phyloP scores from a whole-genome alignment of 441 rosid genomes.

The Brassica hybrid region DNA sequence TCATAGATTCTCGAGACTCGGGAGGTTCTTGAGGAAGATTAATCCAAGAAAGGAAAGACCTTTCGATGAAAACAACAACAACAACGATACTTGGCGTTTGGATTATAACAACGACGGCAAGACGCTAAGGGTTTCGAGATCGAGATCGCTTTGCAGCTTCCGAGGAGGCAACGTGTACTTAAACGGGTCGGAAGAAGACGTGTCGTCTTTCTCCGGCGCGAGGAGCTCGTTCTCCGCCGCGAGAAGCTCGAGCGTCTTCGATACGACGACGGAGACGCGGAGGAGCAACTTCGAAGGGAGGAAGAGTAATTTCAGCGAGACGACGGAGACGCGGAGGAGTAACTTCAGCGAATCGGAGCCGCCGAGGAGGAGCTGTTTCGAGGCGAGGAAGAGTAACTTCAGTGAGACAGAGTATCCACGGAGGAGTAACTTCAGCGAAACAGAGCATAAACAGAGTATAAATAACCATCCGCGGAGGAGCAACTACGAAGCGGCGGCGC shows the following conservation, averaged over 20 bases:
- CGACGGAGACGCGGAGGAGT: constrained; percentile 62
- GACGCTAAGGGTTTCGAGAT: constrained; percentile 72
- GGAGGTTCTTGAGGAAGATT: constrained; percentile 71
- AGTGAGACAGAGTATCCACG: constrained; percentile 66
- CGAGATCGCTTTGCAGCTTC: constrained; percentile 92
- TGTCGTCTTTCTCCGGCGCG: constrained; percentile 67
- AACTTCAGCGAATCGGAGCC: constrained; percentile 56
- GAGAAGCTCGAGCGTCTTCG: constrained; percentile 81
- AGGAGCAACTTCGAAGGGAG: constrained; percentile 41
- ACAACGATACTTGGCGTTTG: constrained; percentile 85
- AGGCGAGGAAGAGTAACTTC: constrained; percentile 47
- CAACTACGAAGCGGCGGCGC: constrained; percentile 20
- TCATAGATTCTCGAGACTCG: constrained; percentile 82
- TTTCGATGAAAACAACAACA: constrained; percentile 36
- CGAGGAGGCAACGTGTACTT: constrained; percentile 75
- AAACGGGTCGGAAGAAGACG: constrained; percentile 79
- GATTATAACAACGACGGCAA: constrained; percentile 51
- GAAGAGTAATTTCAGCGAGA: constrained; percentile 50
- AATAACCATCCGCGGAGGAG: constrained; percentile 48
- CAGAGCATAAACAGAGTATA: constrained; percentile 31
- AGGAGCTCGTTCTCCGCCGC: constrained; percentile 90
- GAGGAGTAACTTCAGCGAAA: constrained; percentile 48
- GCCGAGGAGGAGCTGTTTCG: constrained; percentile 42
- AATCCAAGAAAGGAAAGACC: constrained; percentile 50
- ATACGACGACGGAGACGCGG: constrained; percentile 49